phyloP scores from a whole-genome alignment of 2,329 filamentous ascomycete species.

The Paracorniculantispora psalliotae region DNA sequence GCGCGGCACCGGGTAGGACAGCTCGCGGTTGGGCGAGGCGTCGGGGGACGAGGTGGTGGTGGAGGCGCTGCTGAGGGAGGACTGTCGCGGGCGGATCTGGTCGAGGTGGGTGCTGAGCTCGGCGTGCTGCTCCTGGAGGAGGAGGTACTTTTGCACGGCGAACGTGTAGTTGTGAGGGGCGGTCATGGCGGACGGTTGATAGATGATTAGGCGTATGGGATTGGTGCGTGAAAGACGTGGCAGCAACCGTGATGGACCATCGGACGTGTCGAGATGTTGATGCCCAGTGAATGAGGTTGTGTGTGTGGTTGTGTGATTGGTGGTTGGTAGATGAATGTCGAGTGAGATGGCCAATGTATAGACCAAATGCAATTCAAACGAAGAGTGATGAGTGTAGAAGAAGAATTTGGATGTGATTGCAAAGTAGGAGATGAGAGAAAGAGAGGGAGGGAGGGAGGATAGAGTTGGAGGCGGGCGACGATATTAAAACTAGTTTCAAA shows the following conservation, averaged over 20 bases:
- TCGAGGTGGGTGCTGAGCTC: conserved; percentile 47
- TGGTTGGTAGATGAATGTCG: no score
- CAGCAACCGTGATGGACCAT: conserved; percentile 30
- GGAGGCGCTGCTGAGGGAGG: conserved; percentile 27
- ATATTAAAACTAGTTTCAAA: conserved; percentile 5
- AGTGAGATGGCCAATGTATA: no score
- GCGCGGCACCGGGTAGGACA: conserved; percentile 43
- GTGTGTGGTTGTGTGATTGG: no score
- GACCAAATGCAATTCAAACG: no score
- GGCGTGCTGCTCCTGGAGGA: conserved; percentile 51
- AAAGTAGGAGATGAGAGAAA: no score
- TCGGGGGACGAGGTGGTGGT: conserved; percentile 42
- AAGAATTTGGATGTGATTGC: no score
- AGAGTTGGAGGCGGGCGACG: conserved; percentile 2
- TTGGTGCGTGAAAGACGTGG: conserved; percentile 22
- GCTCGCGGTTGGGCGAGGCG: conserved; percentile 54
- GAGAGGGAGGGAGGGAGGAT: no score
- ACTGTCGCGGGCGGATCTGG: conserved; percentile 41
- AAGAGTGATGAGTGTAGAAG: no score
- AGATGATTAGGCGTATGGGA: conserved; percentile 17
- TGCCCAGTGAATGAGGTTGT: no score
- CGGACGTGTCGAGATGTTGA: conserved; percentile 16
- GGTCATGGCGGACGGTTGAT: conserved; percentile 24
- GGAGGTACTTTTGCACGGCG: conserved; percentile 49
- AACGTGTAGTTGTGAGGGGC: conserved; percentile 36